Evolutionary conservation across 148 eudicot genomes (phyloP).

Genomic region (Persicaria tinctoria): DNA sequence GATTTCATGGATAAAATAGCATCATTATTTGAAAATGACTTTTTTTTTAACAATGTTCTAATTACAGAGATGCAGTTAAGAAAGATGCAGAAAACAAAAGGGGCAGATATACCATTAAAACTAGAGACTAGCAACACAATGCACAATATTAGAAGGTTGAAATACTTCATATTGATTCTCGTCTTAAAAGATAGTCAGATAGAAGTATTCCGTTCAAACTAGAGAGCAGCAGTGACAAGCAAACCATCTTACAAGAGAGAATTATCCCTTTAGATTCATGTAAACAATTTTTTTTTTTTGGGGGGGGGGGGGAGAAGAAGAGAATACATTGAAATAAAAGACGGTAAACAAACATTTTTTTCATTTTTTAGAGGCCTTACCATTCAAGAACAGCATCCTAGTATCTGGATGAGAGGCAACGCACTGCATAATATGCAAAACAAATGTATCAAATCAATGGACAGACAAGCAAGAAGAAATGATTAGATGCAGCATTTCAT

Average conservation of each 20-base stretch:
- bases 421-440: slow-evolving; percentile 51
- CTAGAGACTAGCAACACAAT: background rate
- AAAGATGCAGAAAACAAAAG: background rate
- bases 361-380: slow-evolving; percentile 26
- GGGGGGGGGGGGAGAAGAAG: background rate
- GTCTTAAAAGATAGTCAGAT: background rate
- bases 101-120: background rate
- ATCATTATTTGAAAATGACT: background rate
- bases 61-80: background rate
- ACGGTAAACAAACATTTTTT: background rate
- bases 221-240: background rate
- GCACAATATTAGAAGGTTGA: background rate
- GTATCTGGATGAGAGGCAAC: slow-evolving; percentile 95
- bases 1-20: background rate
- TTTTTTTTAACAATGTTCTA: background rate
- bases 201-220: background rate
- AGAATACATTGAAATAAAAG: background rate
- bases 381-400: slow-evolving; percentile 73
- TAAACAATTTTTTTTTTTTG: background rate
- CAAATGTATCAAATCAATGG: background rate
- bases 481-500: background rate
- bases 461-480: background rate
- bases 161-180: background rate
- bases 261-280: background rate
- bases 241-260: background rate